A percentile compares a stretch with the other conserved stretches of the same genome.
phyloP scores from a whole-genome alignment of 139 green algal genomes.

The Dunaliella primolecta region DNA sequence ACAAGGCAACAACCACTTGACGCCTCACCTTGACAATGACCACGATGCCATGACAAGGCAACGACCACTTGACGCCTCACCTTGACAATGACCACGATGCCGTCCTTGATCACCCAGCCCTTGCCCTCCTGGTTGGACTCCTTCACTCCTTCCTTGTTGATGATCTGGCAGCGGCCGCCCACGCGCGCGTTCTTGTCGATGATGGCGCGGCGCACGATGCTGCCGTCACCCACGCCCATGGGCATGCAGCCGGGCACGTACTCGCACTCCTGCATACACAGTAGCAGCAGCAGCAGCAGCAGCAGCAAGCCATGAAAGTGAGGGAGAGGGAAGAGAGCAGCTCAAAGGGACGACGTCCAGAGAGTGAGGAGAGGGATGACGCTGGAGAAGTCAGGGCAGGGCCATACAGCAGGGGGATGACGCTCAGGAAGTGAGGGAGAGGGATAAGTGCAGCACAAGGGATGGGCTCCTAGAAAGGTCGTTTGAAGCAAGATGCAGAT shows the following conservation, averaged over 20 bases:
- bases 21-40: not conserved
- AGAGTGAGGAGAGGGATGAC: too few relatives aligned
- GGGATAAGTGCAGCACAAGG: too few relatives aligned
- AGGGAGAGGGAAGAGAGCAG: not conserved
- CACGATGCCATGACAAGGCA: not conserved
- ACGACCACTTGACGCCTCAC: not conserved
- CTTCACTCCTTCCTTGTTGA: slow-evolving; percentile 83
- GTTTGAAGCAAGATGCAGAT: too few relatives aligned
- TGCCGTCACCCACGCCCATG: slow-evolving; percentile 87
- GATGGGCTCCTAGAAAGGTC: too few relatives aligned
- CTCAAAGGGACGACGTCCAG: too few relatives aligned
- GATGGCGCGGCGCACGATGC: slow-evolving; percentile 72
- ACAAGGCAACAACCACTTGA: not conserved
- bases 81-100: slow-evolving; percentile 95
- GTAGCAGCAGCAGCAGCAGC: not conserved
- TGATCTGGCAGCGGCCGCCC: slow-evolving; percentile 72
- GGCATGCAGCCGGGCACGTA: slow-evolving; percentile 75
- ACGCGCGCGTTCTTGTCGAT: slow-evolving; percentile 99
- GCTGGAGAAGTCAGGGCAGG: too few relatives aligned
- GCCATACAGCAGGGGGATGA: too few relatives aligned
- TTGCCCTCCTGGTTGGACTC: slow-evolving; percentile 84
- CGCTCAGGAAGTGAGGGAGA: too few relatives aligned
- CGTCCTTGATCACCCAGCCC: slow-evolving; percentile 95
- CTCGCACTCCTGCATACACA: slow-evolving; percentile 56
- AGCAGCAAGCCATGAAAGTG: not conserved